Evolutionary conservation across 2,329 filamentous ascomycete genomes (phyloP).

Genomic region (Scopulariopsis brevicaulis): DNA sequence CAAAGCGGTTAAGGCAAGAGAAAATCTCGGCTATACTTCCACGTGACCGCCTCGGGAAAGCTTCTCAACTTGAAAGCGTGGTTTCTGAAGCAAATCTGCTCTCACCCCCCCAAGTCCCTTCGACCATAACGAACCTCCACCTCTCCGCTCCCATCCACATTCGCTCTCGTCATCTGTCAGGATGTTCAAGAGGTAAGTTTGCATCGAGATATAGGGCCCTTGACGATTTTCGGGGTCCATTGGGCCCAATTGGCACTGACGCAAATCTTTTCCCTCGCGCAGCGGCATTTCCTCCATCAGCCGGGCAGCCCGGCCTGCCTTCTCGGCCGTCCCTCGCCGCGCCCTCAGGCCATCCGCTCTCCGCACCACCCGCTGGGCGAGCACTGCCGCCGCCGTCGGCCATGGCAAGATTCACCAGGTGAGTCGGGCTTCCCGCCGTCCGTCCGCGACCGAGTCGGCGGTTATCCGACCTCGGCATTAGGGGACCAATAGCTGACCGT

Average conservation of each 20-base stretch:
- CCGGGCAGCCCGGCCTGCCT: constrained; percentile 50
- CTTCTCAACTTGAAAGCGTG: constrained; percentile 9
- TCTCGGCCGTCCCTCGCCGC: constrained; percentile 45
- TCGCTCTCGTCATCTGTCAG: constrained; percentile 59
- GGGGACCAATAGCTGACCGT: constrained; percentile 18
- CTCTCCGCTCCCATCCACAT: constrained; percentile 47
- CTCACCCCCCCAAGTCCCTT: constrained; percentile 33
- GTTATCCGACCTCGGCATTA: neutral
- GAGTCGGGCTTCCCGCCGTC: constrained; percentile 15
- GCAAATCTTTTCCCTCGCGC: constrained; percentile 20
- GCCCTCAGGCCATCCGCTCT: constrained; percentile 44
- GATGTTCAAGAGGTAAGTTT: constrained; percentile 74
- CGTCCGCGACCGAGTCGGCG: neutral
- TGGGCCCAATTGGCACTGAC: constrained; percentile 32
- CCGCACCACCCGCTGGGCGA: constrained; percentile 47
- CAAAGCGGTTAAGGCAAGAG: constrained; percentile 10
- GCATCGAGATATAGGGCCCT: constrained; percentile 17
- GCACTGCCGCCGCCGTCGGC: constrained; percentile 42
- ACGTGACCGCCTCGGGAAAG: constrained; percentile 9
- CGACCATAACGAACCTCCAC: constrained; percentile 36
- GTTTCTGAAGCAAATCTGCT: constrained; percentile 32
- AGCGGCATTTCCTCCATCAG: constrained; percentile 58
- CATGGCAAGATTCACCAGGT: constrained; percentile 62
- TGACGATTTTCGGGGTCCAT: constrained; percentile 24
- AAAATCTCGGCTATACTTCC: constrained; percentile 10